These are phyloP conservation scores for Syncephalastrum sp. DNA, from an alignment of 371 early-diverging fungal species.

Conservation along the genomic window DNA sequence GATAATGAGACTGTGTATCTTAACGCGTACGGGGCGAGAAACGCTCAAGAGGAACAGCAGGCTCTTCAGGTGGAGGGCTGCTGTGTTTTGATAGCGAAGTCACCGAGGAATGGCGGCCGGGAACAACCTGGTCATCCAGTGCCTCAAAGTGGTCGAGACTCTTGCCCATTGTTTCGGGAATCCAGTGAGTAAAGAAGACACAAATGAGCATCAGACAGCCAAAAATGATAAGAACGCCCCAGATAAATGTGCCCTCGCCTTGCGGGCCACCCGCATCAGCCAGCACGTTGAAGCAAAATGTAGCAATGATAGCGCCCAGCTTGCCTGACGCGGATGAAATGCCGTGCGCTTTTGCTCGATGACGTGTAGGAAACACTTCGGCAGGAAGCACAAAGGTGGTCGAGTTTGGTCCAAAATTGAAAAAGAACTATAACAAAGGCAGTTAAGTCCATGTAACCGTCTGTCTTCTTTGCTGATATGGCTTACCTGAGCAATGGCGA, in stretches of 20 bases:
- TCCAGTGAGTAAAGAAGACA: conserved; percentile 17
- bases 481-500: conserved; percentile 38
- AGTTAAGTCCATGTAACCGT: background rate
- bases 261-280: conserved; percentile 47
- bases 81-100: too few species aligned
- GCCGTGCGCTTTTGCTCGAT: conserved; percentile 65
- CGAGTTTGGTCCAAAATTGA: conserved; percentile 69
- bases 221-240: conserved; percentile 25
- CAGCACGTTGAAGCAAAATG: conserved; percentile 48
- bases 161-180: conserved; percentile 31
- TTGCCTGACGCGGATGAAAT: conserved; percentile 71
- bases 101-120: too few species aligned
- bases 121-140: too few species aligned
- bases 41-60: too few species aligned
- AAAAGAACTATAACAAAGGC: conserved; percentile 49
- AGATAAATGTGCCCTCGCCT: conserved; percentile 20
- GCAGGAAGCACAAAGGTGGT: conserved; percentile 31
- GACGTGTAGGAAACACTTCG: conserved; percentile 59
- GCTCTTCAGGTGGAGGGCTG: too few species aligned
- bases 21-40: too few species aligned
- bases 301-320: conserved; percentile 63
- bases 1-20: too few species aligned
- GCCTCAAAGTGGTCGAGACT: conserved; percentile 37
- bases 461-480: background rate
- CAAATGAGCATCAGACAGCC: conserved; percentile 22